Conservation (phyloP, 306 rosid genomes). For the Boehmeria nivea region DNA sequence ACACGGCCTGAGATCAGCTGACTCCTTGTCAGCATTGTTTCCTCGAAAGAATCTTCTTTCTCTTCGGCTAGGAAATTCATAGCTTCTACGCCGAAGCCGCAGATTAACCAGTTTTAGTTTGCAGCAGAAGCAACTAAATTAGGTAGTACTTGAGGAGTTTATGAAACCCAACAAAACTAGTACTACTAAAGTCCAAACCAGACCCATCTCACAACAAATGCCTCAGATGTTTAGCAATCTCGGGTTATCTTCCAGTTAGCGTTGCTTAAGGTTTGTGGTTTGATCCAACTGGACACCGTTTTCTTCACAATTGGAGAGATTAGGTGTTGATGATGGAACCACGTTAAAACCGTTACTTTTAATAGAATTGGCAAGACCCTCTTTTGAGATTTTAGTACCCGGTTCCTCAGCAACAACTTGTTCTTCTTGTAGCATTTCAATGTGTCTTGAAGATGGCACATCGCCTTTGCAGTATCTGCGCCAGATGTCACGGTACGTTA, state of each 20-base stretch:
- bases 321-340: conserved; percentile 26
- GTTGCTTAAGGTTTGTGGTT: conserved; percentile 27
- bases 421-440: conserved; percentile 42
- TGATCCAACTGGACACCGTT: conserved; percentile 45
- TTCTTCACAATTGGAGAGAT: conserved; percentile 38
- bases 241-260: conserved; percentile 30
- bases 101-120: conserved; percentile 20
- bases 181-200: conserved; percentile 23
- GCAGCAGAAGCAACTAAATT: conserved; percentile 31
- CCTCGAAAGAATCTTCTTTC: conserved; percentile 28
- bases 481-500: conserved; percentile 76
- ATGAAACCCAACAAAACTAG: conserved; percentile 25
- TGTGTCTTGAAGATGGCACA: conserved; percentile 64
- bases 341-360: conserved; percentile 54
- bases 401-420: conserved; percentile 29
- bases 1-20: conserved; percentile 18
- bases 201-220: too few relatives aligned
- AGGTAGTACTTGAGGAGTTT: conserved; percentile 19
- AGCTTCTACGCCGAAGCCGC: conserved; percentile 14
- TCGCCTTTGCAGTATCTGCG: conserved; percentile 84
- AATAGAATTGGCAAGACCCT: conserved; percentile 39
- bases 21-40: conserved; percentile 26
- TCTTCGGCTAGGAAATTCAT: conserved; percentile 19
- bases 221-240: conserved; percentile 1
- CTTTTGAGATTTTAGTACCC: conserved; percentile 26